Base-by-base conservation (phyloP, 139 green algal genomes). In the Mesotaenium endlicherianum region DNA sequence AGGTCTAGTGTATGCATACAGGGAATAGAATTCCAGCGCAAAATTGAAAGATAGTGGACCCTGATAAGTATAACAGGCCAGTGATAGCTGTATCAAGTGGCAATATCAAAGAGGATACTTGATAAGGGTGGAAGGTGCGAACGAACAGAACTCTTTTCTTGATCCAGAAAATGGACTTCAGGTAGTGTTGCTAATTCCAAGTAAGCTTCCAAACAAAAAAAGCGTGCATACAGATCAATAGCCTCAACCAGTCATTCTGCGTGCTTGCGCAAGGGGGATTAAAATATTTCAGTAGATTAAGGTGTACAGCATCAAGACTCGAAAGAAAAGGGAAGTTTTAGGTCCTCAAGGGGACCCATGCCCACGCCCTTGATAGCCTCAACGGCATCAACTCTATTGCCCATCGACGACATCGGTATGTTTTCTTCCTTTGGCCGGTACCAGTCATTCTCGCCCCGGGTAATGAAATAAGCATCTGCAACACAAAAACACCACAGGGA, bases 321-420 rank as follows among this genome's bases (percentile, higher is more conserved):
- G 40, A 82, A 86, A 30, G 80, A 86, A 5, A 81, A 86, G 34
- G 80, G 80, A 1, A 86, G 67, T 68, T 81, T 81, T 17, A 86
- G 67, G 34, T 44, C 30, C 11, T 81, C 59, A 36, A 84, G 6
- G 59, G 4, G 16, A 2, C 58, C 77, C 0, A 78, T n/a, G 31
- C 75, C 75, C 0, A n/a, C 75, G 8, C 44, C 47, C 50, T 82
- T 82, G 36, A 31, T 20, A 31, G 58, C 44, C 71, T 68, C 71
- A 40, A 69, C n/a, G 75, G 4, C 42, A 20, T 75, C 49, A 45
- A 45, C 26, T 20, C 39, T 45, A 11, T 16, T 60, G 31, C 41
- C 40, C 38, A 11, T 42, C 50, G 20, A 20, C n/a, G 40, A 20
- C 49, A 20, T 16, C 40, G 39, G 14, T 16, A 45, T 34, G 5